These are phyloP conservation scores for Dothiorella sarmentorum DNA, from an alignment of 2,329 filamentous ascomycete species.

Conservation along the genomic window DNA sequence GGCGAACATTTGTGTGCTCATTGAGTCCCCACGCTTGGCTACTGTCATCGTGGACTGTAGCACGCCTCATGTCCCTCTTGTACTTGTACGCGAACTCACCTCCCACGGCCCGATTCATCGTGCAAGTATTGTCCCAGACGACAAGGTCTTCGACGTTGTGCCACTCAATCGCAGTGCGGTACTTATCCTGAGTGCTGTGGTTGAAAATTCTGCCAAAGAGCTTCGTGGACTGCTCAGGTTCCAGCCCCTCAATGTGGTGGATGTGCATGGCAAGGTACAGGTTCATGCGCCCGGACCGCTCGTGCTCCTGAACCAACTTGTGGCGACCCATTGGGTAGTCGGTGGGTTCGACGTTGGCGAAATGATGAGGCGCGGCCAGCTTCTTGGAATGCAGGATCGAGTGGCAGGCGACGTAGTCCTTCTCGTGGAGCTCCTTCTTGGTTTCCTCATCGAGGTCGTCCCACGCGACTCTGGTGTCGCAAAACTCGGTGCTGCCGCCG, in stretches of 20 bases:
- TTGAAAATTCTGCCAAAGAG: conserved; percentile 43
- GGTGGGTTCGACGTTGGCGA: conserved; percentile 44
- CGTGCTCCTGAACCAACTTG: conserved; percentile 50
- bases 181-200: conserved; percentile 49
- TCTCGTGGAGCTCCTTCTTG: conserved; percentile 28
- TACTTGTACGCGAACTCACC: conserved; percentile 50
- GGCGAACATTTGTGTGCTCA: conserved; percentile 16
- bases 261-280: conserved; percentile 54
- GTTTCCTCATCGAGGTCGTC: conserved; percentile 29
- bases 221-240: conserved; percentile 32
- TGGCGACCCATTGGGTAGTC: conserved; percentile 44
- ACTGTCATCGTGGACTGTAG: conserved; percentile 53
- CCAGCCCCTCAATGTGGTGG: conserved; percentile 49
- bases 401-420: conserved; percentile 26
- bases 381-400: conserved; percentile 53
- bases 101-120: conserved; percentile 52
- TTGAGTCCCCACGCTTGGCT: conserved; percentile 45
- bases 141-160: conserved; percentile 49
- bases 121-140: conserved; percentile 58
- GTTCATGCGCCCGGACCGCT: conserved; percentile 50
- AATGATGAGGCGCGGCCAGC: conserved; percentile 49
- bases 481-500: conserved; percentile 29
- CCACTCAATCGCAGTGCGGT: conserved; percentile 49
- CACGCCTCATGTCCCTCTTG: conserved; percentile 53
- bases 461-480: conserved; percentile 27